Conservation (phyloP, 1,284 basidiomycete species). For the Naganishia albida region DNA sequence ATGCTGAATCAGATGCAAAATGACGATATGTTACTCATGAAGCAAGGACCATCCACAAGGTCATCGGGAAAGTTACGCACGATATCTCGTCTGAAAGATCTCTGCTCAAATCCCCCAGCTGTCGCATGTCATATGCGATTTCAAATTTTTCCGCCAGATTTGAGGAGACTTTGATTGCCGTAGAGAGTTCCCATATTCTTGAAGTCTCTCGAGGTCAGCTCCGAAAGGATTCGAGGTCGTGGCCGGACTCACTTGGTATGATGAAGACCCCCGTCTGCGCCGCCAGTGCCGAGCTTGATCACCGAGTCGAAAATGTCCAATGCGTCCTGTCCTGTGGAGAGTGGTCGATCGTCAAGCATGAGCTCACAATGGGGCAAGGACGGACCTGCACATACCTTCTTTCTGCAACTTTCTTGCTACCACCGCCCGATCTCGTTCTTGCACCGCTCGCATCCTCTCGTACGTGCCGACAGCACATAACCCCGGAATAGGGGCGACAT, state of each 20-base stretch:
- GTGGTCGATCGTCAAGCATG: not conserved
- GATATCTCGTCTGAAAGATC: slow-evolving; percentile 33
- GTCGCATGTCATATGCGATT: slow-evolving; percentile 24
- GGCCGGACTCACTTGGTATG: slow-evolving; percentile 35
- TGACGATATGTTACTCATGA: not conserved
- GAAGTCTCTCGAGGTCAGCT: not conserved
- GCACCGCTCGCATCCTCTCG: slow-evolving; percentile 15
- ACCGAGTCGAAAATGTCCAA: slow-evolving; percentile 33
- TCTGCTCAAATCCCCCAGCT: slow-evolving; percentile 32
- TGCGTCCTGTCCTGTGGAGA: slow-evolving; percentile 26
- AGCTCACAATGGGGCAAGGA: not conserved
- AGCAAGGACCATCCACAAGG: not conserved
- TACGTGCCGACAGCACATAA: slow-evolving; percentile 7
- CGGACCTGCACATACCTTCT: slow-evolving; percentile 7
- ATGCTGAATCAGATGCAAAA: slow-evolving; percentile 2
- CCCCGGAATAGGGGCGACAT: slow-evolving; percentile 1
- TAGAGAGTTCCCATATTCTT: slow-evolving; percentile 34
- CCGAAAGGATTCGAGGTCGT: too few relatives aligned
- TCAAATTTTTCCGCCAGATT: slow-evolving; percentile 32
- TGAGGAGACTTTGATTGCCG: slow-evolving; percentile 32
- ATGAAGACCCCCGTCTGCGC: slow-evolving; percentile 31
- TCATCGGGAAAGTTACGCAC: slow-evolving; percentile 8
- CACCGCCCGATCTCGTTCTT: slow-evolving; percentile 18
- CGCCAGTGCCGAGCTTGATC: slow-evolving; percentile 32
- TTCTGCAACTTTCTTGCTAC: slow-evolving; percentile 29